A percentile compares a stretch with the other conserved stretches of the same genome.
phyloP scores from a whole-genome alignment of 1,139 yeast species.

The Kodamaea ohmeri region DNA sequence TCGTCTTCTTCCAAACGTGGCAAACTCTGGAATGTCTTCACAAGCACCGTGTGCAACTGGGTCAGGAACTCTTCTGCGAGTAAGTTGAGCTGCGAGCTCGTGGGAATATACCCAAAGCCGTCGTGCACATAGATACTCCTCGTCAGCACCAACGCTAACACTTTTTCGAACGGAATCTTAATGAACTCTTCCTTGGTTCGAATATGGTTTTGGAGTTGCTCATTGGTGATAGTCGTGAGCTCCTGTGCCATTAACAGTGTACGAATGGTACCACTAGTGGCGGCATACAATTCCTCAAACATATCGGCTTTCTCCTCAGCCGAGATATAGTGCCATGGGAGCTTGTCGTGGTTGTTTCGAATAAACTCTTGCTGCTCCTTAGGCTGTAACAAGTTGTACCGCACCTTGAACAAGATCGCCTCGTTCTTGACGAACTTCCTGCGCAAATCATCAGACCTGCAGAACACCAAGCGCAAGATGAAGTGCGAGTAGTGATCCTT shows the following conservation, averaged over 20 bases:
- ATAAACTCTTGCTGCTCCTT: constrained; percentile 75
- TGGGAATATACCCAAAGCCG: constrained; percentile 86
- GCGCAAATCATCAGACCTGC: constrained; percentile 84
- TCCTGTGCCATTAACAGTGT: constrained; percentile 29
- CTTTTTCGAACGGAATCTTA: constrained; percentile 84
- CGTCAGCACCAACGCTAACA: constrained; percentile 67
- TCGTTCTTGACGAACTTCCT: constrained; percentile 77
- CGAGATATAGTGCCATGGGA: constrained; percentile 70
- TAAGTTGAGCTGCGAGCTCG: constrained; percentile 70
- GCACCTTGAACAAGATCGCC: constrained; percentile 64
- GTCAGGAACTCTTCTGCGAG: constrained; percentile 65
- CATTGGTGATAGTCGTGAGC: constrained; percentile 33
- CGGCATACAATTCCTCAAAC: constrained; percentile 52
- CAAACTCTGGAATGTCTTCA: constrained; percentile 70
- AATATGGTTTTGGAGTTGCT: constrained; percentile 44
- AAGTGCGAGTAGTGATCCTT: constrained; percentile 93
- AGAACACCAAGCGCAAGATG: constrained; percentile 82
- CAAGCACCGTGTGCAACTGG: constrained; percentile 50
- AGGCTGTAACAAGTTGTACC: constrained; percentile 64
- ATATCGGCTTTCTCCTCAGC: constrained; percentile 57
- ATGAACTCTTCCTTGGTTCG: constrained; percentile 58
- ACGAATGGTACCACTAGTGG: constrained; percentile 41
- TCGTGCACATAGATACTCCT: constrained; percentile 62
- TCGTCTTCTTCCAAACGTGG: constrained; percentile 93
- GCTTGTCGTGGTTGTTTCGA: constrained; percentile 45